Evolutionary conservation across 495 filamentous ascomycete species (phyloP), one percentile per base, ranked within the genome.

Genomic region (Astrocystis sublimbata): DNA sequence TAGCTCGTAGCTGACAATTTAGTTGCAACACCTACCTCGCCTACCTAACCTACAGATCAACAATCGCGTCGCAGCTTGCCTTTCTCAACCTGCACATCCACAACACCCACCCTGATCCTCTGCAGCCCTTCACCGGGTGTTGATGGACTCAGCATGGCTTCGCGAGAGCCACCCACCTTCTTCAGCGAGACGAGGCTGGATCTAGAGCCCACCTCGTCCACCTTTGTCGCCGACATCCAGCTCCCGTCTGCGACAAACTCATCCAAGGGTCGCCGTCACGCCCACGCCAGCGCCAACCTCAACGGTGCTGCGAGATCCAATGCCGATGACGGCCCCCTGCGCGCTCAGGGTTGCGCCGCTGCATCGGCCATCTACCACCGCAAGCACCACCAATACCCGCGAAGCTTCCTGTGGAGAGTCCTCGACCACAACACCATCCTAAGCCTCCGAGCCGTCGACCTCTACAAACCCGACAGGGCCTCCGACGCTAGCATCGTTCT

Each of bases 161-260:
- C 72, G 51, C 43, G 73, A 26, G 70, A 78, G 26, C 70, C 73
- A 26, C 73, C 74, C 60, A 81, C 80, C 66, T 78, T 92, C 66
- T 93, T 90, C 80, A 93, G 92, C 73, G 93, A 97, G 78, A 89
- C 90, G 68, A 86, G 92, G 68, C 76, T 96, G 62, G 89, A 91
- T 64, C 81, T 94, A 56, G 89, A 93, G 71, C 88, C 91, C 26
- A 80, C 88, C 49, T 87, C 82, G 60, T 78, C 84, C 66, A 81
- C 82, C 60, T 88, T 89, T 40, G 82, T 88, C 64, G 83, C 91
- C 71, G 85, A 89, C 66, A 83, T 96, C 68, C 88, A 87, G 64
- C 84, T 96, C 67, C 87, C 91, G 64, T 75, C 82, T 38, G 3
- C 28, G n/a, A 38, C 45, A 6, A 80, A 69, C 17, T 49, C 65